Evolutionary conservation across 768 basidiomycete species (phyloP), one percentile per base, ranked within the genome.

Genomic region (Tulasnella sp.): DNA sequence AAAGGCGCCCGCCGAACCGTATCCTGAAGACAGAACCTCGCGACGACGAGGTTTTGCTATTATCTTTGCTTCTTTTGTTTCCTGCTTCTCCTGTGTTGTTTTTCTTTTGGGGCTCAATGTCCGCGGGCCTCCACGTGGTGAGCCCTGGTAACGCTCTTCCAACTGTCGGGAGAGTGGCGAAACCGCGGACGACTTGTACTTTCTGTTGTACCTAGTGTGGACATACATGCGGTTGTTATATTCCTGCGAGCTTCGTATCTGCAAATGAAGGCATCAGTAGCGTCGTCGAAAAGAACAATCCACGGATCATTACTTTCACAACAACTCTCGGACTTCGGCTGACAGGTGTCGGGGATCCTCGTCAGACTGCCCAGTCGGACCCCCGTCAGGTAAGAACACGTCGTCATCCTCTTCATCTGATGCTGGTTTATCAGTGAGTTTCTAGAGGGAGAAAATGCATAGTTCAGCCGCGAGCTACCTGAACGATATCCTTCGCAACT

Each of bases 291-390:
- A 62, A 1, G 21, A 38, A 38, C 3, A 31, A 27, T 62, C 48
- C 71, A n/a, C 7, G 1, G 3, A 8, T 9, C 84, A 89, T 71
- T 81, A 96, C 96, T 91, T 93, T 74, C 87, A 88, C 92, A 97
- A 92, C 16, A 97, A 86, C 0, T 91, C 94, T 38, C 90, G 89
- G 8, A 97, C 91, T 58, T 90, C 93, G 2, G 93, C 91, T 8
- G 93, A 93, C 7, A 96, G 87, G 82, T 77, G 62, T 34, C 56
- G 80, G 34, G 85, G 85, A 62, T 86, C 85, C 7, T 84, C 84
- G 8, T 81, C 80, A 36, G 62, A 18, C 18, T 52, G 19, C 68
- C 62, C 75, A 73, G 84, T 56, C 79, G 83, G 68, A 14, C 85
- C 87, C 31, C 88, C 88, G 1, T 93, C 91, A 0, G 95, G 96